These are phyloP conservation scores for Celoporthe dispersa DNA, from an alignment of 2,329 filamentous ascomycete genomes.

Conservation along the genomic window DNA sequence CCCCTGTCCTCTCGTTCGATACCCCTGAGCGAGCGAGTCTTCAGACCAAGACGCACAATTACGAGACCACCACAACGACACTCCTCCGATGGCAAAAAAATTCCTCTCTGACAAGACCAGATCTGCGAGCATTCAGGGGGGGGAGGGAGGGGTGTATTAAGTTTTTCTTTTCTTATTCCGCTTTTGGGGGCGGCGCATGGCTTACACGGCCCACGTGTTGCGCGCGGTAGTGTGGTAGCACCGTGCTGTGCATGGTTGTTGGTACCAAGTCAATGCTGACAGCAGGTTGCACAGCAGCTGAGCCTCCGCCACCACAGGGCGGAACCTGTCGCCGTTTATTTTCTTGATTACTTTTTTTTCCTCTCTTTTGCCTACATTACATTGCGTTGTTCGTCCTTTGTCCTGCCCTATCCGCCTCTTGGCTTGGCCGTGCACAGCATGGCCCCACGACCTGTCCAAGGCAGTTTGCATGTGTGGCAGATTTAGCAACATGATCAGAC, in stretches of 20 bases:
- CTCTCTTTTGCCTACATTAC: no score
- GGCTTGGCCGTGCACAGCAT: neutral
- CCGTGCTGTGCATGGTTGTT: neutral
- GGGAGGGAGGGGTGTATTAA: neutral
- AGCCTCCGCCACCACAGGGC: neutral
- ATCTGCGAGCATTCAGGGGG: neutral
- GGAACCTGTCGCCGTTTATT: neutral
- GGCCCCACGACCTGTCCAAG: neutral
- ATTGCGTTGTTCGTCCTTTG: neutral
- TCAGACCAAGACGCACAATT: neutral
- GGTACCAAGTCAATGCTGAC: neutral
- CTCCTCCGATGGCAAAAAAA: neutral
- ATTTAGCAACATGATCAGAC: neutral
- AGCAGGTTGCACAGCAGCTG: neutral
- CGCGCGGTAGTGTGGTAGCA: neutral
- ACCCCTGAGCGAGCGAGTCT: neutral
- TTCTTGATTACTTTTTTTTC: no score
- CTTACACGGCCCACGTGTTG: conserved; percentile 1
- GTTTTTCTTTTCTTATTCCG: neutral
- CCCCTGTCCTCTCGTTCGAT: neutral
- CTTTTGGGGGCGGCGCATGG: neutral
- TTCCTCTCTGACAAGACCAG: neutral
- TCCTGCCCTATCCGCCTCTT: neutral
- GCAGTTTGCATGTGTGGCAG: neutral
- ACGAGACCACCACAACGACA: neutral